Evolutionary conservation across 768 basidiomycete species (phyloP), one percentile per base, ranked within the genome.

Genomic region (Tephrocybe sp.): DNA sequence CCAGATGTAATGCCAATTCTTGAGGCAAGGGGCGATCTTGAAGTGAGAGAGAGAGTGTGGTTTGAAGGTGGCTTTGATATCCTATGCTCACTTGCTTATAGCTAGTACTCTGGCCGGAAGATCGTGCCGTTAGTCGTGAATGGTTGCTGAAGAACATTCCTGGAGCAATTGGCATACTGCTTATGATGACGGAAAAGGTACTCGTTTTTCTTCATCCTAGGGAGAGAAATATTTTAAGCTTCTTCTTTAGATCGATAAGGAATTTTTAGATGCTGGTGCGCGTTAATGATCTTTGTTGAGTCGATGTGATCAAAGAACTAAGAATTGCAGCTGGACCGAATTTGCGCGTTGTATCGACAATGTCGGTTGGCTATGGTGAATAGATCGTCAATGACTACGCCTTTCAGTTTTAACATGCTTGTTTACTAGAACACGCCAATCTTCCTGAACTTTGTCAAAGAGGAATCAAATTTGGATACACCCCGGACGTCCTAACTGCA

Each of bases 401-500:
- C 33, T 38, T n/a, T 36, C 10, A 36, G 12, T 6, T 12, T 16
- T 15, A 36, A 36, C 10, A 10, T 15, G 34, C 34, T 36, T 4
- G n/a, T 16, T 6, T 8, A 10, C 5, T 21, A 94, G 95, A 99
- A 46, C 97, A 98, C 55, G 76, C 92, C 31, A 80, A 88, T 53
- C 69, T 88, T 1, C 64, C 71, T 18, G 81, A 78, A 24, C 66
- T 86, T 6, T 75, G 81, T 10, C 69, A 76, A 56, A 78, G 83
- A 13, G 74, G 76, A 1, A 76, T 98, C 50, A 78, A 76, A 39
- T 64, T 97, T 5, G 97, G 97, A 6, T 91, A 92, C 65, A 98
- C 94, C 0, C 97, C 95, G 0, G 92, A 94, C 48, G 88, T 97
- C 4, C 77, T 99, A 13, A 94, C 88, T 4, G 91, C 93, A 60